These are phyloP conservation scores for Phytophthora litchii DNA, from an alignment of 352 stramenopile species.

Conservation along the genomic window DNA sequence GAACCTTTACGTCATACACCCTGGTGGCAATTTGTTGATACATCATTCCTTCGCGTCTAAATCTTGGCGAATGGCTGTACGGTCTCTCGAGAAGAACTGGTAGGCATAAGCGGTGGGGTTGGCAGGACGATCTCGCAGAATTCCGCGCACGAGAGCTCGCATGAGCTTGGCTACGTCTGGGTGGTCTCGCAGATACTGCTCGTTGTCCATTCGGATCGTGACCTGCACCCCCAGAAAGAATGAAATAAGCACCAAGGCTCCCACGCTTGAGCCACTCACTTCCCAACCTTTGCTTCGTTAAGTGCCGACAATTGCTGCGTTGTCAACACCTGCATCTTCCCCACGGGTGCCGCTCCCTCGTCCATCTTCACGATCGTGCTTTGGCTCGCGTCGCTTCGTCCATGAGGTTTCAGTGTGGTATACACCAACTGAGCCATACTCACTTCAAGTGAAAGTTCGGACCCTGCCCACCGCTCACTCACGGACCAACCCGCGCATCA, in stretches of 20 bases:
- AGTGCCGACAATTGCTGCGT: slow-evolving; percentile 63
- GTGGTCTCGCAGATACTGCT: slow-evolving; percentile 75
- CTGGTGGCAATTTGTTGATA: neutral
- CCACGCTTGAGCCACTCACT: neutral
- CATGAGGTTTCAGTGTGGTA: neutral
- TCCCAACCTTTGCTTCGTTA: slow-evolving; percentile 66
- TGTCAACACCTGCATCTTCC: slow-evolving; percentile 68
- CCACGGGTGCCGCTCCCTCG: slow-evolving; percentile 18
- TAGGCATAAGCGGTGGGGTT: slow-evolving; percentile 63
- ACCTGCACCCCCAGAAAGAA: slow-evolving; percentile 39
- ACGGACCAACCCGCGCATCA: too few species aligned
- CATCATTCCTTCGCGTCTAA: slow-evolving; percentile 54
- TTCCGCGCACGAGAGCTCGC: slow-evolving; percentile 57
- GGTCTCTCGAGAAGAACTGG: slow-evolving; percentile 56
- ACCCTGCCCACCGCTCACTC: slow-evolving; percentile 30
- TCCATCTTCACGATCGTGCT: slow-evolving; percentile 11
- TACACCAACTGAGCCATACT: slow-evolving; percentile 22
- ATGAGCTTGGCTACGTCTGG: slow-evolving; percentile 64
- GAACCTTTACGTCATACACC: slow-evolving; percentile 28
- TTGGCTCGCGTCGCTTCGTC: slow-evolving; percentile 26
- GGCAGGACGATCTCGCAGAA: slow-evolving; percentile 56
- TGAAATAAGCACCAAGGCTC: neutral
- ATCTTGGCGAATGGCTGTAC: slow-evolving; percentile 40
- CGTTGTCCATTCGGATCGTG: slow-evolving; percentile 82
- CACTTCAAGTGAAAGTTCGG: slow-evolving; percentile 18